phyloP scores from a whole-genome alignment of 352 stramenopile genomes.

The Thalassiosira delicatula region DNA sequence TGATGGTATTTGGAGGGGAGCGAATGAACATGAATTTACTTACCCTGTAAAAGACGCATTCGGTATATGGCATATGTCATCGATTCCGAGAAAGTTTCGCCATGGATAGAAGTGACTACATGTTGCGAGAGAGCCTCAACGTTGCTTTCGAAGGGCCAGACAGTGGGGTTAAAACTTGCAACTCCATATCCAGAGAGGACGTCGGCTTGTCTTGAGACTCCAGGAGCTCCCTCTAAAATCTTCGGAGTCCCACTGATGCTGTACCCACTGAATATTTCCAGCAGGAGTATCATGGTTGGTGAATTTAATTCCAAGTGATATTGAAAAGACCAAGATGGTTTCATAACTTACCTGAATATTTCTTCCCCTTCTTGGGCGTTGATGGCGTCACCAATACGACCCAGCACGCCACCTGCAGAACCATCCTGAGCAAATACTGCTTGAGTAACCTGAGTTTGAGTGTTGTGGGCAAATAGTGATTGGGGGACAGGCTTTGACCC shows the following conservation, averaged over 20 bases:
- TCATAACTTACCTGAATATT: no score
- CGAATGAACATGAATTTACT: no score
- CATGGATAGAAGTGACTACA: slow-evolving; percentile 49
- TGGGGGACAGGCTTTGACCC: slow-evolving; percentile 48
- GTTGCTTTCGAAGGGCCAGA: slow-evolving; percentile 34
- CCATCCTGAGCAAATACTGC: slow-evolving; percentile 61
- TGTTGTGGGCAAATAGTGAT: slow-evolving; percentile 75
- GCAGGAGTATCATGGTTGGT: no score
- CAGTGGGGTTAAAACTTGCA: slow-evolving; percentile 38
- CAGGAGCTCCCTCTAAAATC: slow-evolving; percentile 60
- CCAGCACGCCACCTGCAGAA: slow-evolving; percentile 60
- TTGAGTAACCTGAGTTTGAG: slow-evolving; percentile 56
- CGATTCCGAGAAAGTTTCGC: slow-evolving; percentile 58
- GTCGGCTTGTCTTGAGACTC: slow-evolving; percentile 48
- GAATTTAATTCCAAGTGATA: no score
- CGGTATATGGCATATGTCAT: slow-evolving; percentile 54
- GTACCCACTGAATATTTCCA: slow-evolving; percentile 58
- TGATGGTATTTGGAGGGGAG: no score
- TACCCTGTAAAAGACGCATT: slow-evolving; percentile 32
- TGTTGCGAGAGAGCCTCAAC: slow-evolving; percentile 50
- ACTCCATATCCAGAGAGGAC: slow-evolving; percentile 58
- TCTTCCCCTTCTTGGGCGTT: slow-evolving; percentile 43
- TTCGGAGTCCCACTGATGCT: slow-evolving; percentile 65
- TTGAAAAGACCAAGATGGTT: no score
- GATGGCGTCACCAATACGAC: slow-evolving; percentile 65